Evolutionary conservation across 2,329 filamentous ascomycete genomes (phyloP).

Genomic region (Monosporascus sp.): DNA sequence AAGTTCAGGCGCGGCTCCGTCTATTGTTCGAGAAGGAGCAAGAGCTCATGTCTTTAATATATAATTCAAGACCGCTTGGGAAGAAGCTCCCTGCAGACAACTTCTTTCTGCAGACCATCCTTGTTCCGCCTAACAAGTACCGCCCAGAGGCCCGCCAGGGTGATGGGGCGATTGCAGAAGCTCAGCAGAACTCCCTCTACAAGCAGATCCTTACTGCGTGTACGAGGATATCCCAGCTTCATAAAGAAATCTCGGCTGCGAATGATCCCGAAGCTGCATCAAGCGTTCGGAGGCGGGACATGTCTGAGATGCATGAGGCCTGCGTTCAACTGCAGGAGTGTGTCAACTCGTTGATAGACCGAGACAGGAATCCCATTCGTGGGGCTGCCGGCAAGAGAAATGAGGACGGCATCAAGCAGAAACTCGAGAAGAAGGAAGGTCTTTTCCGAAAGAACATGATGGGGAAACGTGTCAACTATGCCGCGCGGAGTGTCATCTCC

Average conservation of each 20-base stretch:
- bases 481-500: constrained; percentile 94
- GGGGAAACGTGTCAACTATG: constrained; percentile 99
- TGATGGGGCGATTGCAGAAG: constrained; percentile 76
- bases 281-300: constrained; percentile 51
- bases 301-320: constrained; percentile 72
- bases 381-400: constrained; percentile 72
- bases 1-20: constrained; percentile 73
- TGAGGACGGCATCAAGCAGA: constrained; percentile 95
- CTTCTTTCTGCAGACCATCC: constrained; percentile 84
- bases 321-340: constrained; percentile 81
- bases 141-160: constrained; percentile 82
- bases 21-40: constrained; percentile 83
- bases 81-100: constrained; percentile 74
- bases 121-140: constrained; percentile 90
- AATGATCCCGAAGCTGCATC: constrained; percentile 28
- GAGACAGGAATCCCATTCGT: constrained; percentile 76
- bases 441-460: constrained; percentile 99
- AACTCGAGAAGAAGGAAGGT: constrained; percentile 97
- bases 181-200: constrained; percentile 82
- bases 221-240: constrained; percentile 67
- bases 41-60: constrained; percentile 78
- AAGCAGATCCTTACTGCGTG: constrained; percentile 76
- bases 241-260: constrained; percentile 57
- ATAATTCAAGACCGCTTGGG: constrained; percentile 64
- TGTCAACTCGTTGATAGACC: constrained; percentile 90